phyloP scores from a whole-genome alignment of 2,329 filamentous ascomycete species.

The Nigrograna mackinnonii region DNA sequence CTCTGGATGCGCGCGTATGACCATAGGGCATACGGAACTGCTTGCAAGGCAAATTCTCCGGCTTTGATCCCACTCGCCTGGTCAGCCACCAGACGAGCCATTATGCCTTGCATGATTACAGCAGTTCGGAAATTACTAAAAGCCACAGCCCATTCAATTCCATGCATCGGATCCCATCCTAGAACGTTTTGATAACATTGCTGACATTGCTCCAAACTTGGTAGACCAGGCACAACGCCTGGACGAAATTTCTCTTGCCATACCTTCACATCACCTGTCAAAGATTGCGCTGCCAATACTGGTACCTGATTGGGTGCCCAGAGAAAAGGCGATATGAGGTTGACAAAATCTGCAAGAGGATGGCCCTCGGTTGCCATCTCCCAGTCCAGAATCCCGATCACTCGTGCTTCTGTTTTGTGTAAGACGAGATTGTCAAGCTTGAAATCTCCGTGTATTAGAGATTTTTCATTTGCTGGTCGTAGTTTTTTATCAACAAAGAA shows the following conservation, averaged over 20 bases:
- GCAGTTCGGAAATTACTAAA: constrained; percentile 1
- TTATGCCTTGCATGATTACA: constrained; percentile 4
- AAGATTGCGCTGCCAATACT: not conserved
- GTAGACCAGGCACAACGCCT: not conserved
- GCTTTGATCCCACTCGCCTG: constrained; percentile 2
- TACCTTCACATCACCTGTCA: not conserved
- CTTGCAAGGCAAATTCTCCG: not conserved
- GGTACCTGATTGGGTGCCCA: not conserved
- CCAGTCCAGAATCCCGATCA: constrained; percentile 95
- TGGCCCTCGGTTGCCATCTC: constrained; percentile 96
- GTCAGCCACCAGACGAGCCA: not conserved
- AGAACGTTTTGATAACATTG: not conserved
- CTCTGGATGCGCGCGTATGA: not conserved
- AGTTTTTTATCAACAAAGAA: constrained; percentile 82
- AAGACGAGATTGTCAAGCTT: constrained; percentile 73
- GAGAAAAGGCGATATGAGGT: not conserved
- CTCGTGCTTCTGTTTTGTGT: constrained; percentile 80
- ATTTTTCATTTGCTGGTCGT: constrained; percentile 30
- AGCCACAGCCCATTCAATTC: constrained; percentile 1
- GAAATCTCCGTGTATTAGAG: constrained; percentile 90
- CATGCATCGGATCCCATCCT: not conserved
- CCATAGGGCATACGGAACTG: not conserved
- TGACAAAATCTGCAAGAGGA: constrained; percentile 58
- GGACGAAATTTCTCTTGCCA: not conserved
- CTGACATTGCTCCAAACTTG: not conserved